Percentiles rank a stretch among this genome's conserved stretches.
Evolutionary conservation across 108 stramenopile species (phyloP).

Genomic region (Nannochloropsis salina): DNA sequence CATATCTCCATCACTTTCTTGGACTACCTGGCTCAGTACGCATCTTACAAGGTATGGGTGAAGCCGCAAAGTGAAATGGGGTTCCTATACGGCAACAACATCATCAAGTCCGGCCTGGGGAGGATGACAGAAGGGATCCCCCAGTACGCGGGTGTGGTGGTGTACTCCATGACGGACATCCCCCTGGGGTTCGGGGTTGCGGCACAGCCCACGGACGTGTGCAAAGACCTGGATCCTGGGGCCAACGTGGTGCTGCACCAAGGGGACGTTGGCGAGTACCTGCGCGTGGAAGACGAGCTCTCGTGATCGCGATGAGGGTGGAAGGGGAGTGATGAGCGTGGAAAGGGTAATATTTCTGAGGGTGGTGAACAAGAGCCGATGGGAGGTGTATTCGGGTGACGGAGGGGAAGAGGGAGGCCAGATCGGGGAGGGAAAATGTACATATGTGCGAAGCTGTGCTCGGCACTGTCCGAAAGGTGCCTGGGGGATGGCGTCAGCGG

Average conservation of each 20-base stretch:
- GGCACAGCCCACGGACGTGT: slow-evolving; percentile 86
- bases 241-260: slow-evolving; percentile 96
- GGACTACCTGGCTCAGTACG: slow-evolving; percentile 23
- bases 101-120: slow-evolving; percentile 85
- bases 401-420: neutral
- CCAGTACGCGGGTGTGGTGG: slow-evolving; percentile 94
- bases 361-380: neutral
- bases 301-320: slow-evolving; percentile 57
- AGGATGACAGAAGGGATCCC: slow-evolving; percentile 92
- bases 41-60: slow-evolving; percentile 92
- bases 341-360: neutral
- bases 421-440: no score
- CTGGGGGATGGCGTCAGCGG: no score
- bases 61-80: slow-evolving; percentile 95
- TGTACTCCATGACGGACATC: slow-evolving; percentile 88
- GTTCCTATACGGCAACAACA: slow-evolving; percentile 96
- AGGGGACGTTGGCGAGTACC: slow-evolving; percentile 95
- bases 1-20: slow-evolving; percentile 23
- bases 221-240: slow-evolving; percentile 83
- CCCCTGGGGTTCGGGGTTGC: slow-evolving; percentile 94
- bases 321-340: neutral
- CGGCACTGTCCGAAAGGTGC: no score
- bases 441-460: no score
- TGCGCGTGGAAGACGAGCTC: slow-evolving; percentile 87
- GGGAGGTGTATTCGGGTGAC: neutral